A percentile compares a stretch with the other conserved stretches of the same genome.
These are phyloP conservation scores for Hibiscus trionum DNA, from an alignment of 345 rosid species.

Conservation along the genomic window DNA sequence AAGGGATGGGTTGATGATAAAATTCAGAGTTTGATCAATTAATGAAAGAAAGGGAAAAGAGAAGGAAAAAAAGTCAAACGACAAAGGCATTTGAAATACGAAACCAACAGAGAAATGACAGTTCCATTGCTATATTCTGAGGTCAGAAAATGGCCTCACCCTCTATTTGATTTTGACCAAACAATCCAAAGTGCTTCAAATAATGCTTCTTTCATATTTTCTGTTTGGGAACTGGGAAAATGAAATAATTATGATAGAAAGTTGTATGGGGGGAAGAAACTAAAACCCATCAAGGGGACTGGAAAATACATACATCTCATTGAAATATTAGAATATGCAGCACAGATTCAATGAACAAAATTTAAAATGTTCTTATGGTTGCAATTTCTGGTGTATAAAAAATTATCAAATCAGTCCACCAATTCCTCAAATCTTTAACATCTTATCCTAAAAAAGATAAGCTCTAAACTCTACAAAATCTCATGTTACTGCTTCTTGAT, in stretches of 20 bases:
- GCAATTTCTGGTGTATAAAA: not conserved
- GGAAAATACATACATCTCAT: not conserved
- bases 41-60: not conserved
- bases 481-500: constrained; percentile 1
- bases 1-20: not conserved
- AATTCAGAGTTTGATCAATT: not conserved
- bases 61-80: not conserved
- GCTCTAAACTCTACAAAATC: too few species aligned
- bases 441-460: not conserved
- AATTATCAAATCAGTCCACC: not conserved
- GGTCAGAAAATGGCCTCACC: not conserved
- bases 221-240: not conserved
- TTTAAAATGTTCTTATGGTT: not conserved
- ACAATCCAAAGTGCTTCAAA: constrained; percentile 9
- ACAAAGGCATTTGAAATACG: constrained; percentile 3
- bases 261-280: not conserved
- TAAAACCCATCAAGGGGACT: not conserved
- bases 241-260: not conserved
- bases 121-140: not conserved
- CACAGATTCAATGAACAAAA: not conserved
- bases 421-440: not conserved
- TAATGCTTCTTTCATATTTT: not conserved
- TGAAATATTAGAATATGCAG: not conserved
- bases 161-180: constrained; percentile 11
- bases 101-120: constrained; percentile 7